Evolutionary conservation across 1,284 basidiomycete species (phyloP).

Genomic region (Cerrena zonata): DNA sequence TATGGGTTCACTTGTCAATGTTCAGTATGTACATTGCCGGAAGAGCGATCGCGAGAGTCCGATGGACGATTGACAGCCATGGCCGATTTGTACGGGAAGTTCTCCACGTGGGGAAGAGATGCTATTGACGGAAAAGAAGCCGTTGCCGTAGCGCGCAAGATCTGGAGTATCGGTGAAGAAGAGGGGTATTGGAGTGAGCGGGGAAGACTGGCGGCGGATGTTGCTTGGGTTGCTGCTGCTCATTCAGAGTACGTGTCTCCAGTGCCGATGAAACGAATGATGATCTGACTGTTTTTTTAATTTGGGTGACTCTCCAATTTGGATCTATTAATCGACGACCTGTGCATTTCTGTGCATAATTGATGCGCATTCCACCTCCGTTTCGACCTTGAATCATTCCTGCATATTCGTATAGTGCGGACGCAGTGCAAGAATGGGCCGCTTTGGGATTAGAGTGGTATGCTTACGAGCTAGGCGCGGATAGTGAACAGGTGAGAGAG

Average conservation of each 20-base stretch:
- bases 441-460: slow-evolving; percentile 46
- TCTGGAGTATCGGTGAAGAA: slow-evolving; percentile 51
- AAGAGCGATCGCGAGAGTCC: slow-evolving; percentile 40
- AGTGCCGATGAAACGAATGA: background rate
- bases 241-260: slow-evolving; percentile 49
- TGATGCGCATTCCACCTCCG: background rate
- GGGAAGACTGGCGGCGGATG: slow-evolving; percentile 56
- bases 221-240: slow-evolving; percentile 49
- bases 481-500: slow-evolving; percentile 41
- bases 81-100: slow-evolving; percentile 35
- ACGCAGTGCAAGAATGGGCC: slow-evolving; percentile 44
- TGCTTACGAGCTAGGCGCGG: slow-evolving; percentile 47
- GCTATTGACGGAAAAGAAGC: slow-evolving; percentile 44
- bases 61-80: slow-evolving; percentile 45
- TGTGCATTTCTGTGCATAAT: slow-evolving; percentile 1
- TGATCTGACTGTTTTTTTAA: no score
- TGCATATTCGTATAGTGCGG: slow-evolving; percentile 28
- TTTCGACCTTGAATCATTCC: background rate
- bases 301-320: background rate
- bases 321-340: background rate
- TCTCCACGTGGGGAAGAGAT: slow-evolving; percentile 42
- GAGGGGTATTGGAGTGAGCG: slow-evolving; percentile 62
- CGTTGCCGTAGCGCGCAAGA: slow-evolving; percentile 38
- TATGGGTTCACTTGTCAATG: slow-evolving; percentile 59
- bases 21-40: slow-evolving; percentile 47